phyloP scores from a whole-genome alignment of 1,284 basidiomycete genomes.

The Stygiomarasmius scandens region DNA sequence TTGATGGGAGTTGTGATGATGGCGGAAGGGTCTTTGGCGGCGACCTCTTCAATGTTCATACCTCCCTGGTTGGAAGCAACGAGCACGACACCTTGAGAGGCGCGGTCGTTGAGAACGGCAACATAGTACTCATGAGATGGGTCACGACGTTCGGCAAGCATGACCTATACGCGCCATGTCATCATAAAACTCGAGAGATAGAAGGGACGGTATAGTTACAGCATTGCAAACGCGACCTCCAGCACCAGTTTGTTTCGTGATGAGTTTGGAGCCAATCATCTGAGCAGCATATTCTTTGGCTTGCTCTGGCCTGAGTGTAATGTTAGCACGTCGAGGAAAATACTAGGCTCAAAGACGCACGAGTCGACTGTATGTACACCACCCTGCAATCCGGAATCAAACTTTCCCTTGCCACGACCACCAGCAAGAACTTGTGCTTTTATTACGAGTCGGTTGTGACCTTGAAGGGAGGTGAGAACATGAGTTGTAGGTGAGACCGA shows the following conservation, averaged over 20 bases:
- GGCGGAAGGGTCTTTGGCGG: slow-evolving; percentile 93
- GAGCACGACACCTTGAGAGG: slow-evolving; percentile 86
- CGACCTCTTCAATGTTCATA: slow-evolving; percentile 99
- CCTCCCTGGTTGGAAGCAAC: slow-evolving; percentile 94
- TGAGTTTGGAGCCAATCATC: slow-evolving; percentile 96
- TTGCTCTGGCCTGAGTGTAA: slow-evolving; percentile 73
- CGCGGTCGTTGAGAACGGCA: slow-evolving; percentile 95
- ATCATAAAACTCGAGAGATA: slow-evolving; percentile 16
- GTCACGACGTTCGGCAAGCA: slow-evolving; percentile 95
- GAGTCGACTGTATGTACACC: slow-evolving; percentile 95
- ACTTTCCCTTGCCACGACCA: slow-evolving; percentile 97
- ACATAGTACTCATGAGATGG: slow-evolving; percentile 98
- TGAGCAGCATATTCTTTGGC: slow-evolving; percentile 86
- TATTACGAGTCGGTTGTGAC: slow-evolving; percentile 80
- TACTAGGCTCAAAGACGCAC: slow-evolving; percentile 25
- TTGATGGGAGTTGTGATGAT: slow-evolving; percentile 97
- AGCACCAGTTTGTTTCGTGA: slow-evolving; percentile 99
- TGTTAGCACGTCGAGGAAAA: slow-evolving; percentile 10
- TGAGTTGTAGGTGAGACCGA: neutral
- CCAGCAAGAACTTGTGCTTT: slow-evolving; percentile 99
- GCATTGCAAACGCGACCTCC: slow-evolving; percentile 94
- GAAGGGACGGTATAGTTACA: slow-evolving; percentile 46
- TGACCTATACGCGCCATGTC: slow-evolving; percentile 61
- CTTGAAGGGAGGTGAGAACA: slow-evolving; percentile 38
- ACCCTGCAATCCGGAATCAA: slow-evolving; percentile 95